These are phyloP conservation scores for slime mould (Dictyostelium discoideum) DNA, from an alignment of 78 protist genomes.

Conservation along the genomic window DNA sequence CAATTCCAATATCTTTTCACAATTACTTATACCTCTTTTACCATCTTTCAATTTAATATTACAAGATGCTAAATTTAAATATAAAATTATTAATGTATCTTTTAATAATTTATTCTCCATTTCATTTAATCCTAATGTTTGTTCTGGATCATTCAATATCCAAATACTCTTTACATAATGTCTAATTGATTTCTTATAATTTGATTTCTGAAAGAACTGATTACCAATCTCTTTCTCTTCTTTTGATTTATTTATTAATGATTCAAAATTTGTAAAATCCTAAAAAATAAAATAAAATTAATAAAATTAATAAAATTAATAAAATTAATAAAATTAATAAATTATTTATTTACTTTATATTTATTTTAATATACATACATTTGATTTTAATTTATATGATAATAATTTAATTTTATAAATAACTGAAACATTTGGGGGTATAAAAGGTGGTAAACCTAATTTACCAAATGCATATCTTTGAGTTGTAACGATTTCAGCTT, in stretches of 20 bases:
- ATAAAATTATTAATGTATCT: slow-evolving; percentile 50
- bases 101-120: neutral
- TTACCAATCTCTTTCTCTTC: slow-evolving; percentile 64
- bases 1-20: slow-evolving; percentile 57
- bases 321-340: neutral
- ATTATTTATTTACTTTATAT: neutral
- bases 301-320: neutral
- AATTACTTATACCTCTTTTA: slow-evolving; percentile 45
- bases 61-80: slow-evolving; percentile 61
- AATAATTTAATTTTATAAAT: slow-evolving; percentile 55
- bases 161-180: slow-evolving; percentile 66
- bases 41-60: slow-evolving; percentile 65
- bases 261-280: neutral
- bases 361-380: neutral
- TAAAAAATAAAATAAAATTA: neutral
- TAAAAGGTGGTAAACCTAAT: slow-evolving; percentile 66
- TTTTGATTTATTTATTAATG: slow-evolving; percentile 16
- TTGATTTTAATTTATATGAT: slow-evolving; percentile 27
- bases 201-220: neutral
- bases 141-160: slow-evolving; percentile 38
- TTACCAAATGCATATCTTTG: slow-evolving; percentile 64
- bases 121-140: slow-evolving; percentile 5
- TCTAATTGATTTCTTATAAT: slow-evolving; percentile 41
- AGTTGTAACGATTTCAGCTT: slow-evolving; percentile 67
- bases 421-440: slow-evolving; percentile 57